A percentile compares a stretch with the other conserved stretches of the same genome.
These are phyloP conservation scores for Cladosporium oxysporum DNA, from an alignment of 2,329 filamentous ascomycete species.

Conservation along the genomic window DNA sequence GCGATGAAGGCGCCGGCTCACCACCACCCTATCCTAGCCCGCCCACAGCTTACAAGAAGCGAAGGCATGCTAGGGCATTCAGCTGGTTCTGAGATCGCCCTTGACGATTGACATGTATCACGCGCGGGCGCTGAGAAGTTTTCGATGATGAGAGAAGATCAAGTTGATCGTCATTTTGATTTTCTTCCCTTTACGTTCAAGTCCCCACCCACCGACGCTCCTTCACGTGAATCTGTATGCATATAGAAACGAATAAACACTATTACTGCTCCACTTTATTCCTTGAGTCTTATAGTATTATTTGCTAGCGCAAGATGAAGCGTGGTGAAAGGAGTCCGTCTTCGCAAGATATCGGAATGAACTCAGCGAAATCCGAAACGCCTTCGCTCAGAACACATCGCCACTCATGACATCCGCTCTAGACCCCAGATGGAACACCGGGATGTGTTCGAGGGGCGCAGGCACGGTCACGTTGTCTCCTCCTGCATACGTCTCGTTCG, in stretches of 20 bases:
- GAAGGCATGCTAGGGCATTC: constrained; percentile 11
- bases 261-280: background rate
- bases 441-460: constrained; percentile 35
- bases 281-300: background rate
- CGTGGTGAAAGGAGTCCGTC: background rate
- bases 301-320: background rate
- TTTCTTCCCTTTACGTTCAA: background rate
- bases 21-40: background rate
- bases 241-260: background rate
- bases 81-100: constrained; percentile 1
- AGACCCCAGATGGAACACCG: constrained; percentile 33
- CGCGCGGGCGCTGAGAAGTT: background rate
- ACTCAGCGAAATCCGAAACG: background rate
- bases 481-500: constrained; percentile 42
- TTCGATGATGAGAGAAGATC: background rate
- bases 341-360: background rate
- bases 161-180: background rate
- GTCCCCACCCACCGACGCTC: background rate
- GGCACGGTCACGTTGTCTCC: constrained; percentile 37
- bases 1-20: background rate
- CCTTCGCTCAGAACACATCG: background rate
- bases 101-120: background rate
- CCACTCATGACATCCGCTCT: constrained; percentile 15
- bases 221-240: background rate
- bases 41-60: constrained; percentile 8